Evolutionary conservation across 768 basidiomycete genomes (phyloP), one percentile per base, ranked within the genome.

Genomic region (Tricholomella constricta): DNA sequence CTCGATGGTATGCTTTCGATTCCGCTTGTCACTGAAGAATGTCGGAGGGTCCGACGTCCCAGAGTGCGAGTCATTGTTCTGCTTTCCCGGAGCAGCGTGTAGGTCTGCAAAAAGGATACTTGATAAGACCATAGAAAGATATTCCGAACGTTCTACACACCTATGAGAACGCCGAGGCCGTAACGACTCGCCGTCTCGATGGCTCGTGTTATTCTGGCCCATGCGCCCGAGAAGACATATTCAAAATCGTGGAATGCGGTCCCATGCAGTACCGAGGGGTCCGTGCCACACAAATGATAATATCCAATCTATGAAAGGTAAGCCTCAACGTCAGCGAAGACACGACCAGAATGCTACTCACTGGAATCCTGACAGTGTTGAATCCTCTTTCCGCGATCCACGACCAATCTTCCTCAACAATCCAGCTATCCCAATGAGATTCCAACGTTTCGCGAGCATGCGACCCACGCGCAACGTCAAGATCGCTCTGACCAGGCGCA

Each of bases 1-100:
- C 31, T 73, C 70, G 20, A 77, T 68, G 0, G 83, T 82, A 31
- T 76, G 78, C 3, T 69, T 60, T 47, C 79, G 75, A 60, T 82
- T 76, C 46, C 63, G 69, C 15, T 61, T 59, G 26, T 74, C 67
- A 17, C 66, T 67, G 62, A 86, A 83, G 59, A 86, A 85, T 14
- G 70, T 69, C 11, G 82, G 69, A 17, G 71, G 52, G 14, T 77
- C 73, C 15, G 82, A 85, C 2, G 83, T 82, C 5, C 88, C 88
- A 6, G 82, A 76, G 59, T 90, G 88, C 1, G 84, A 65, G 64
- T 87, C 86, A 23, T 71, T 65, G 59, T 89, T 91, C 60, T 90
- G 89, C 62, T 86, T 88, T 8, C 88, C 88, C 1, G 87, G 85
- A 1, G 85, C 88, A 17, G 86, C 82, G 56, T 89, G 88, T 3